Evolutionary conservation across 345 rosid species (phyloP).

Genomic region (Microthlaspi erraticum): DNA sequence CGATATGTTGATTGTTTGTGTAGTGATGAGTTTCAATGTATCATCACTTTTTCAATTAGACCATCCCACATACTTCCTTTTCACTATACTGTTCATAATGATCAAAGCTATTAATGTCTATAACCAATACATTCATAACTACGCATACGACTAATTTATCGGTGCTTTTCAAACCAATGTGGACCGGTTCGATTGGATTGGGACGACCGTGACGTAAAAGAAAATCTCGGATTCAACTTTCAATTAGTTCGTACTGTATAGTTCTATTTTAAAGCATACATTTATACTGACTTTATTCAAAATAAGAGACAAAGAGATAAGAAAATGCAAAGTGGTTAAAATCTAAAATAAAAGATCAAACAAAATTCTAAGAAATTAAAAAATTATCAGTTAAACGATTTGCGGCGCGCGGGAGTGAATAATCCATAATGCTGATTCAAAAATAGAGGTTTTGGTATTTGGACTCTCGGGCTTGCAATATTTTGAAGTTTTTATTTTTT

Average conservation of each 20-base stretch:
- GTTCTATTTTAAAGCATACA: not conserved
- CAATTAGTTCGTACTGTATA: not conserved
- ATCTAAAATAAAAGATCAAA: too few relatives aligned
- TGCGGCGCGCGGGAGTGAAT: too few relatives aligned
- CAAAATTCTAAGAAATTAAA: too few relatives aligned
- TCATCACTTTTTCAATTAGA: constrained; percentile 31
- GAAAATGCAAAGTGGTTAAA: not conserved
- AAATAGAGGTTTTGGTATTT: too few relatives aligned
- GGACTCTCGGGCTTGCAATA: too few relatives aligned
- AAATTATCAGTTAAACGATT: too few relatives aligned
- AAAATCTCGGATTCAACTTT: not conserved
- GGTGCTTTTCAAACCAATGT: constrained; percentile 2
- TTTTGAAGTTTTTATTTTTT: too few relatives aligned
- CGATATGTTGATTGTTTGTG: constrained; percentile 36
- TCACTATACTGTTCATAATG: constrained; percentile 28
- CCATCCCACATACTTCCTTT: constrained; percentile 38
- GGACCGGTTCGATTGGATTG: not conserved
- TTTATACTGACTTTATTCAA: constrained; percentile 2
- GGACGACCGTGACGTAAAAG: not conserved
- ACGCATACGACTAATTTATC: not conserved
- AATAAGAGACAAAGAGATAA: not conserved
- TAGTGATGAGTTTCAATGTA: constrained; percentile 44
- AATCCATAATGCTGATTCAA: too few relatives aligned
- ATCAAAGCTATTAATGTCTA: constrained; percentile 19
- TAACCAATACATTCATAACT: constrained; percentile 1